Percentiles rank a stretch among this genome's conserved stretches.
These are phyloP conservation scores for Metschnikowia amazonensis DNA, from an alignment of 805 yeast genomes.

Conservation along the genomic window DNA sequence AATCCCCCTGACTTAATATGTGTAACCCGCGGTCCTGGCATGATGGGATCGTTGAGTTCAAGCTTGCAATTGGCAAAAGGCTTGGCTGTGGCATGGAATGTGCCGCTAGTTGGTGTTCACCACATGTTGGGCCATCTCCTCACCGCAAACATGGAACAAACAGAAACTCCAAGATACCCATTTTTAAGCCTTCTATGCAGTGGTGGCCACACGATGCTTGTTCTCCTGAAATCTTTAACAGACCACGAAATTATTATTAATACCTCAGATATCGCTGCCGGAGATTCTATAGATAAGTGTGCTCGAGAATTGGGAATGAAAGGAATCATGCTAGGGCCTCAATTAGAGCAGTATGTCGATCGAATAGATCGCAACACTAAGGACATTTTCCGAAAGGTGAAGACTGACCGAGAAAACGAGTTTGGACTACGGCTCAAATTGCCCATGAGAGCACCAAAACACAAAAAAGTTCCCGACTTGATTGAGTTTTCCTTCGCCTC, in stretches of 20 bases:
- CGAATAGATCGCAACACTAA: constrained; percentile 25
- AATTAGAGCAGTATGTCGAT: constrained; percentile 57
- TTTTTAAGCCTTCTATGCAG: constrained; percentile 75
- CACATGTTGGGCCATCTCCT: constrained; percentile 94
- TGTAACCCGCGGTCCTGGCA: constrained; percentile 95
- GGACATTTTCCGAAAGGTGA: constrained; percentile 19
- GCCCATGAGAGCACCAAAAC: constrained; percentile 34
- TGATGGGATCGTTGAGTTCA: constrained; percentile 82
- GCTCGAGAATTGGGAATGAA: constrained; percentile 76
- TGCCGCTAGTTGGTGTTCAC: constrained; percentile 84
- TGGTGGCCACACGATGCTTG: constrained; percentile 94
- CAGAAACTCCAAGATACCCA: constrained; percentile 41
- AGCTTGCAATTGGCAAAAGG: constrained; percentile 88
- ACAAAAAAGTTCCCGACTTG: constrained; percentile 24
- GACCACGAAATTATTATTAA: constrained; percentile 72
- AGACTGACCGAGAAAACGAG: constrained; percentile 21
- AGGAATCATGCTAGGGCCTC: constrained; percentile 86
- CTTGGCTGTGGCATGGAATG: constrained; percentile 67
- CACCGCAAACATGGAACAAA: constrained; percentile 31
- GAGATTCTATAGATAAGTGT: constrained; percentile 91
- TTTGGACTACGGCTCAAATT: constrained; percentile 25
- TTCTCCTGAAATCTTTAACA: constrained; percentile 53
- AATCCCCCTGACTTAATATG: constrained; percentile 69
- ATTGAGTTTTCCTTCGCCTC: constrained; percentile 71
- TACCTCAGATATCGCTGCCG: constrained; percentile 85